These are phyloP conservation scores for Lentithecium fluviatile DNA, from an alignment of 495 filamentous ascomycete species.

Conservation along the genomic window DNA sequence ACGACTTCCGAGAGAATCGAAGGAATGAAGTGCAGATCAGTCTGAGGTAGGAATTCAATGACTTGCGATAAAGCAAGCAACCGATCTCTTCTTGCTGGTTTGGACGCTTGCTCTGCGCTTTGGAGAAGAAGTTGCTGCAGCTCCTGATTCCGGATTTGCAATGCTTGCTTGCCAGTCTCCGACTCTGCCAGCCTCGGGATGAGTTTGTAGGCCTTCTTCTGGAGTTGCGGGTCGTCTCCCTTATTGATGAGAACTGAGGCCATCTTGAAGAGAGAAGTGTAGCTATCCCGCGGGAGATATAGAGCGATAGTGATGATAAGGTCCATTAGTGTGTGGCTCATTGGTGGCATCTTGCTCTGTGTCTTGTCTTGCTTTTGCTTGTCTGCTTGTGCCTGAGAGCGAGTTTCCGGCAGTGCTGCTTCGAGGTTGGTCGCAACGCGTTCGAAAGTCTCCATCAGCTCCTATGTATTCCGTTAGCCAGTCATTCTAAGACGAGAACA, in stretches of 20 bases:
- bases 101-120: constrained; percentile 75
- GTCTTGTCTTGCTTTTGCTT: constrained; percentile 57
- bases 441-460: constrained; percentile 81
- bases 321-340: constrained; percentile 92
- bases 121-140: constrained; percentile 75
- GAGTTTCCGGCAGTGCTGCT: constrained; percentile 63
- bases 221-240: constrained; percentile 82
- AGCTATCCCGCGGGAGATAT: constrained; percentile 82
- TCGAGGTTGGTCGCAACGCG: constrained; percentile 83
- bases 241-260: constrained; percentile 75
- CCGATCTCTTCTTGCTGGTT: constrained; percentile 76
- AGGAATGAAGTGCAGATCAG: constrained; percentile 87
- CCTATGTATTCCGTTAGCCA: constrained; percentile 47
- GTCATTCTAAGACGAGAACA: not conserved
- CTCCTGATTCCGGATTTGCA: constrained; percentile 68
- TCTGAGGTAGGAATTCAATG: constrained; percentile 69
- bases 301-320: constrained; percentile 92
- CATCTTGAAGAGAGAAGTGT: constrained; percentile 75
- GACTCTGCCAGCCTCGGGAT: constrained; percentile 85
- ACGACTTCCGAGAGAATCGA: constrained; percentile 88
- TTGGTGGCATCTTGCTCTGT: constrained; percentile 81
- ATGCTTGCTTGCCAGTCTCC: constrained; percentile 65
- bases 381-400: constrained; percentile 50
- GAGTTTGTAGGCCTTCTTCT: constrained; percentile 98
- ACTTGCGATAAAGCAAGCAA: constrained; percentile 77